Base-by-base conservation (phyloP, 257 asterid species). In the Avicennia marina region DNA sequence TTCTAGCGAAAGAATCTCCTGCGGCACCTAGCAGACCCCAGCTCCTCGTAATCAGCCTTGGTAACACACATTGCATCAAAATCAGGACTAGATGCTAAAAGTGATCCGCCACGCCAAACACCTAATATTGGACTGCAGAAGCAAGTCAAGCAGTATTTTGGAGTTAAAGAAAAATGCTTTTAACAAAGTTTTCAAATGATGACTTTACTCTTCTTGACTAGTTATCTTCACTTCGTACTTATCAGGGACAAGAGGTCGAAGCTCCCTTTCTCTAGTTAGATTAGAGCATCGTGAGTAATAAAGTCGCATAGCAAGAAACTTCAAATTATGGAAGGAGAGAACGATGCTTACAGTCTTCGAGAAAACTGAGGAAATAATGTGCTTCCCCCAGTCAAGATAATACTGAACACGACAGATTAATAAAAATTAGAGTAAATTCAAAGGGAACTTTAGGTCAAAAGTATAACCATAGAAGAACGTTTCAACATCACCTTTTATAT, bases 51-150 rank as follows among this genome's bases (percentile, higher is more conserved):
- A 62, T 91, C 97, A 21, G 90, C 86, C 80, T 86, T 91, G 51
- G 94, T 88, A 43, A 91, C 86, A 46, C 95, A 91, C 97, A 83
- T 91, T 52, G 95, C 56, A 58, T 91, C 97, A 78, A 91, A 91
- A 67, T 88, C 97, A 34, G 98, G 95, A 72, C 95, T 88, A 43
- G 98, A 91, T 48, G 95, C 97, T 70, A 91, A 75, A 46, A 91
- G 95, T 7, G 98, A 91, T 2, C 98, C 98, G 24, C 98, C 98
- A 12, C 97, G 83, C 98, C 98, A 91, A 61, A 84, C 98, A 57
- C 98, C 95, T 66, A 86, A 65, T 26, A 91, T 80, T 44, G 97
- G 97, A 80, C 98, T 91, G 86, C 45, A 52, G 27, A 64, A 59
- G 51, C 26, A 62, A 65, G 43, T 40, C 2, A 65, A 61, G 15